Evolutionary conservation across 1,284 basidiomycete species (phyloP).

Genomic region (Sphaerobolus stellatus): DNA sequence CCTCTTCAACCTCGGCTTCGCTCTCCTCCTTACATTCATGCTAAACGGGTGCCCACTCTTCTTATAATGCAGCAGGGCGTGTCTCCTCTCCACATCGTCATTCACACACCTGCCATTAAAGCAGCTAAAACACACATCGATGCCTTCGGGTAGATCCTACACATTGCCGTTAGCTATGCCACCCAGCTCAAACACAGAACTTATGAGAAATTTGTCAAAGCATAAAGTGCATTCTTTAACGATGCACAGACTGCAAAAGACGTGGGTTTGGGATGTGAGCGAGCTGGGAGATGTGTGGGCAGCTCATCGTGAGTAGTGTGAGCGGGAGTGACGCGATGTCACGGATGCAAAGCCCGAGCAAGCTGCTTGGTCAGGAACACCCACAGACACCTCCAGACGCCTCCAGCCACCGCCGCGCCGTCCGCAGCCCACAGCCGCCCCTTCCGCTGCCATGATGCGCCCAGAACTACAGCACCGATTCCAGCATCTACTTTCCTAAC

Average conservation of each 20-base stretch:
- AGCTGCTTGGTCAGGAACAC: too few species aligned
- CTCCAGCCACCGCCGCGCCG: too few species aligned
- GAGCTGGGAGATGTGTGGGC: slow-evolving; percentile 20
- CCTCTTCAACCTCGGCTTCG: slow-evolving; percentile 64
- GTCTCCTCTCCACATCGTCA: slow-evolving; percentile 53
- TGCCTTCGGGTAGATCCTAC: slow-evolving; percentile 72
- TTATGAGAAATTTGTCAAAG: slow-evolving; percentile 67
- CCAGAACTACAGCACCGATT: too few species aligned
- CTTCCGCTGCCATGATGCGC: too few species aligned
- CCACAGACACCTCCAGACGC: too few species aligned
- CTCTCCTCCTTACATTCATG: slow-evolving; percentile 78
- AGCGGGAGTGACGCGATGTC: too few species aligned
- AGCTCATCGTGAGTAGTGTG: too few species aligned
- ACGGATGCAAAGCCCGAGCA: too few species aligned
- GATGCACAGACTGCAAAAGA: slow-evolving; percentile 61
- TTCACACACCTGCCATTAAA: slow-evolving; percentile 88
- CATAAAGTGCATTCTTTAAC: slow-evolving; percentile 95
- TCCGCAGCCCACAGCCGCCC: too few species aligned
- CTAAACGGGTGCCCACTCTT: slow-evolving; percentile 77
- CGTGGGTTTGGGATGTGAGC: slow-evolving; percentile 18
- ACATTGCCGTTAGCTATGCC: background rate
- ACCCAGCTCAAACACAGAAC: slow-evolving; percentile 4
- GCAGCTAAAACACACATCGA: slow-evolving; percentile 89
- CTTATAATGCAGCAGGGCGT: slow-evolving; percentile 69
- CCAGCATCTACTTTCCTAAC: too few species aligned